Evolutionary conservation across 2,329 filamentous ascomycete genomes (phyloP).

Genomic region (Ambrosiella beaveri): DNA sequence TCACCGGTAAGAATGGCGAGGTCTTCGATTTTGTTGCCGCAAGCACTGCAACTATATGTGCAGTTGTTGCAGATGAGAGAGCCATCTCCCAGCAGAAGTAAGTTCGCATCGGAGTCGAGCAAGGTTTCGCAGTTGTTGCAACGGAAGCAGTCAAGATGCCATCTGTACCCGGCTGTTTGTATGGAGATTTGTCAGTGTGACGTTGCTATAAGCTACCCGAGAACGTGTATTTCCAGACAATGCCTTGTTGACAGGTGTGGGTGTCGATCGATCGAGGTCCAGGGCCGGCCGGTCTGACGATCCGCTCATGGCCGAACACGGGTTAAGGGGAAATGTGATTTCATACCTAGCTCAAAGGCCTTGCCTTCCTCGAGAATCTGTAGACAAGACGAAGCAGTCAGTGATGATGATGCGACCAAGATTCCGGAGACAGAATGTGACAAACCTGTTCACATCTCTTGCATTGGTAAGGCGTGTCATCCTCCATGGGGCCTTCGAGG

Average conservation of each 20-base stretch:
- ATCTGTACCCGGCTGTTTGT: slow-evolving; percentile 68
- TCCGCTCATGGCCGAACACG: slow-evolving; percentile 1
- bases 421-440: slow-evolving; percentile 12
- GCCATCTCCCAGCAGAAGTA: slow-evolving; percentile 89
- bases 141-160: slow-evolving; percentile 98
- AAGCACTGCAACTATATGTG: slow-evolving; percentile 96
- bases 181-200: background rate
- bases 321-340: background rate
- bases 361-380: slow-evolving; percentile 97
- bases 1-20: slow-evolving; percentile 93
- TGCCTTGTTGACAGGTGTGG: background rate
- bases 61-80: slow-evolving; percentile 99
- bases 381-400: slow-evolving; percentile 13
- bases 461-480: slow-evolving; percentile 73
- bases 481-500: slow-evolving; percentile 49
- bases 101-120: slow-evolving; percentile 94
- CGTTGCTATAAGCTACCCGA: background rate
- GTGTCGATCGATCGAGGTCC: background rate
- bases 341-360: slow-evolving; percentile 84
- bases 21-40: slow-evolving; percentile 95
- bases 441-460: slow-evolving; percentile 83
- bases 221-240: too few relatives aligned
- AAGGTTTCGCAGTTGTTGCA: slow-evolving; percentile 91
- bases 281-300: background rate
- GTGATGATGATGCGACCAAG: background rate